Evolutionary conservation across 2,329 filamentous ascomycete genomes (phyloP).

Genomic region (Dactylella cylindrospora): DNA sequence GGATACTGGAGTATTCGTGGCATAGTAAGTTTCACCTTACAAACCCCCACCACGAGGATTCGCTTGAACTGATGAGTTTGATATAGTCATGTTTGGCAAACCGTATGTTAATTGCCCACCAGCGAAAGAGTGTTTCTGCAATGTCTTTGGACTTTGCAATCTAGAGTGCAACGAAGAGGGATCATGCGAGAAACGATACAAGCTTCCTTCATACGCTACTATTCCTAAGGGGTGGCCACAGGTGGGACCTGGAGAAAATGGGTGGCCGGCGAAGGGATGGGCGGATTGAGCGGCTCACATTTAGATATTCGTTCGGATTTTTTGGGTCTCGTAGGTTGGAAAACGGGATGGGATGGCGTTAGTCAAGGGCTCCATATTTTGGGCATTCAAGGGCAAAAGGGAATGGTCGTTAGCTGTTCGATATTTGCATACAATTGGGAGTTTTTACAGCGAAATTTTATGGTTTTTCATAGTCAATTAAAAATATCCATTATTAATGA

Average conservation of each 20-base stretch:
- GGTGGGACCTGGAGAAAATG: slow-evolving; percentile 58
- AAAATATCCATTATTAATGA: no score
- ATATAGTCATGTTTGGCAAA: slow-evolving; percentile 62
- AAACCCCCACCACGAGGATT: not conserved
- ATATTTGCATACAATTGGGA: no score
- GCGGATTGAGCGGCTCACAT: slow-evolving; percentile 17
- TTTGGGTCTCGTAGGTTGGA: no score
- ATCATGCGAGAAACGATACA: slow-evolving; percentile 62
- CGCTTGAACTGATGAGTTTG: slow-evolving; percentile 3
- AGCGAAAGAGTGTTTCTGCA: slow-evolving; percentile 66
- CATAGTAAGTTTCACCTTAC: slow-evolving; percentile 57
- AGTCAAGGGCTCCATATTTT: no score
- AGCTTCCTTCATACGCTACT: slow-evolving; percentile 60
- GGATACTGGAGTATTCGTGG: slow-evolving; percentile 69
- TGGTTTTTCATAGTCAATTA: no score
- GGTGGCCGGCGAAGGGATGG: slow-evolving; percentile 45
- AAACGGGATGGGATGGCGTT: no score
- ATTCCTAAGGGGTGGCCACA: slow-evolving; percentile 66
- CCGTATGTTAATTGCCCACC: slow-evolving; percentile 63
- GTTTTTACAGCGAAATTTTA: no score
- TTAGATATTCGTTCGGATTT: no score
- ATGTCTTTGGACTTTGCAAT: slow-evolving; percentile 64
- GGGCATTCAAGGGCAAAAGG: no score
- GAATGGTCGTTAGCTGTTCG: no score
- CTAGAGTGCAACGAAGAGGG: slow-evolving; percentile 53